Evolutionary conservation across 768 basidiomycete genomes (phyloP).

Genomic region (Dentipellis fragilis): DNA sequence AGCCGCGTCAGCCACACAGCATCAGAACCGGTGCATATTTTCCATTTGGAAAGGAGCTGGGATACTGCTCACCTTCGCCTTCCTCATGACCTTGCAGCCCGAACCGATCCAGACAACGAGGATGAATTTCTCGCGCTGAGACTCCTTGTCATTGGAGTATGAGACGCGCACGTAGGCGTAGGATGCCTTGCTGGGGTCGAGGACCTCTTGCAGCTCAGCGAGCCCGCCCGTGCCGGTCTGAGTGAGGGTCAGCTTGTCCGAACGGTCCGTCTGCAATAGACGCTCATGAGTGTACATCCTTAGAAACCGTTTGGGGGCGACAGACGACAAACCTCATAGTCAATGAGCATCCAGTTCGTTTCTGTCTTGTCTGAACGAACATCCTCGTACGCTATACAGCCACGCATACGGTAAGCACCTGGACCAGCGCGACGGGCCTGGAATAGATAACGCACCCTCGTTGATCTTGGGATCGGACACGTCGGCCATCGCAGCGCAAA

Average conservation of each 20-base stretch:
- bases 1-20: neutral
- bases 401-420: neutral
- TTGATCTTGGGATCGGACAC: constrained; percentile 13
- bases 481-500: constrained; percentile 10
- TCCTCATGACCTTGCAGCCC: constrained; percentile 81
- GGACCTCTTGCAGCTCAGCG: constrained; percentile 57
- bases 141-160: constrained; percentile 83
- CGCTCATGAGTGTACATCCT: neutral
- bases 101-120: constrained; percentile 80
- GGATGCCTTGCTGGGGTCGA: constrained; percentile 69
- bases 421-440: no score
- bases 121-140: constrained; percentile 81
- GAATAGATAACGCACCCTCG: constrained; percentile 7
- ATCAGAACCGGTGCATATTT: neutral
- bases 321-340: constrained; percentile 58
- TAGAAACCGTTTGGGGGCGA: neutral
- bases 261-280: constrained; percentile 47
- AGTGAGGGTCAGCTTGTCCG: constrained; percentile 73
- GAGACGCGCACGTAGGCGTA: constrained; percentile 79
- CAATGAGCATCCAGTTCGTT: constrained; percentile 83
- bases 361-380: constrained; percentile 79
- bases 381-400: constrained; percentile 66
- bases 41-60: neutral
- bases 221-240: constrained; percentile 75
- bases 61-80: constrained; percentile 59